A percentile compares a stretch with the other conserved stretches of the same genome.
phyloP scores from a whole-genome alignment of 192 early-diverging fungal species.

The Diversispora eburnea region DNA sequence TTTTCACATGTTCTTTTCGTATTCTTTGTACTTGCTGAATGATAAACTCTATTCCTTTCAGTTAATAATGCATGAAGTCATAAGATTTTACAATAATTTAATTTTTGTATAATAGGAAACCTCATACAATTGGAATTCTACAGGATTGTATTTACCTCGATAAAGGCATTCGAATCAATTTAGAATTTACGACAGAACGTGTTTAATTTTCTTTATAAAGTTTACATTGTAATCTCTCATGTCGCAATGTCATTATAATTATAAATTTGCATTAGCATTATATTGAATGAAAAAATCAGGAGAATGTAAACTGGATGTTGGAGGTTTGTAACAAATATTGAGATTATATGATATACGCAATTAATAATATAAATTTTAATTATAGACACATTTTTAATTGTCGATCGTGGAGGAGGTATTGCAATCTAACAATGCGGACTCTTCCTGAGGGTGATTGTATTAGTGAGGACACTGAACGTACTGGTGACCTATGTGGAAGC shows the following conservation, averaged over 20 bases:
- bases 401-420: conserved; percentile 49
- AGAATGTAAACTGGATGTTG: conserved; percentile 39
- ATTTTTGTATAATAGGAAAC: background rate
- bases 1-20: conserved; percentile 9
- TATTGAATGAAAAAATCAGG: conserved; percentile 53
- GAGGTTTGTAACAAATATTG: background rate
- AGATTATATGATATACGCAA: background rate
- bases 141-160: background rate
- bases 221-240: background rate
- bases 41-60: background rate
- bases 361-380: background rate
- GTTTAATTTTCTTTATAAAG: background rate
- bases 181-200: conserved; percentile 24
- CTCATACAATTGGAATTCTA: background rate
- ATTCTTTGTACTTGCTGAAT: conserved; percentile 12
- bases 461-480: conserved; percentile 25
- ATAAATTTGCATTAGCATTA: conserved; percentile 33
- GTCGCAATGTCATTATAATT: background rate
- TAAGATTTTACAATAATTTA: background rate
- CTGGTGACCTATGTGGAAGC: background rate
- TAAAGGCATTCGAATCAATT: background rate
- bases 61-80: background rate
- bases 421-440: conserved; percentile 35
- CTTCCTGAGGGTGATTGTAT: background rate
- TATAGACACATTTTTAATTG: conserved; percentile 38